Evolutionary conservation across 208 protist species (phyloP), one percentile per base, ranked within the genome.

Genomic region (Phytomonas serpens): DNA sequence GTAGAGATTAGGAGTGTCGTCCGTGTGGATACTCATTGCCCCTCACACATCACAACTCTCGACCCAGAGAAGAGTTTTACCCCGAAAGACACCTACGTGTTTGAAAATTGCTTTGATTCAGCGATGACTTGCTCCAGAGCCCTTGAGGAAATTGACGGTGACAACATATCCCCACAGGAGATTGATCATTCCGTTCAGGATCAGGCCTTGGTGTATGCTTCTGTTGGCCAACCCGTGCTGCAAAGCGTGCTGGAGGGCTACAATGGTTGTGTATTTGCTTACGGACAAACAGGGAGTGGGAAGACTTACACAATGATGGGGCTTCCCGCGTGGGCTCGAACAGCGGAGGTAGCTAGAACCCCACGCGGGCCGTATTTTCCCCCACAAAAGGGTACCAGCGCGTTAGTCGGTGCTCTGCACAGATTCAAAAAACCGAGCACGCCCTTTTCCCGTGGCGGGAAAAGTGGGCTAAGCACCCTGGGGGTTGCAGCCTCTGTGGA

Each of bases 261-360:
- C 80, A 93, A 97, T 77, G 88, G 82, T 34, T 92, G 90, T 65
- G 79, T 98, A 40, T 97, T 97, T 76, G 92, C 92, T 11, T 97
- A 96, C 67, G 93, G 93, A 3, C 88, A 95, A 77, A 98, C 95
- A 3, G 85, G 87, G 52, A 86, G 80, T 37, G 95, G 95, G 72
- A 98, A 98, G 77, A 97, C 96, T 2, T 97, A 95, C 86, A 97
- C 96, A 3, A 98, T 98, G 85, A 85, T 95, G 74, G 94, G 95
- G 0, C 79, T 77, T 27, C 4, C 40, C 9, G 2, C 40, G 9
- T 47, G 40, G 40, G 40, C 9, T 47, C 4, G 9, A 47, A 11
- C 40, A 19, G 40, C 9, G 13, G 40, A 47, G 40, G 7, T 19
- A 11, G 40, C 40, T 11, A 47, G 40, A 11, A 47, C 40, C 40